Evolutionary conservation across 805 yeast genomes (phyloP), one percentile per base, ranked within the genome.

Genomic region (Ogataea degrootiae): DNA sequence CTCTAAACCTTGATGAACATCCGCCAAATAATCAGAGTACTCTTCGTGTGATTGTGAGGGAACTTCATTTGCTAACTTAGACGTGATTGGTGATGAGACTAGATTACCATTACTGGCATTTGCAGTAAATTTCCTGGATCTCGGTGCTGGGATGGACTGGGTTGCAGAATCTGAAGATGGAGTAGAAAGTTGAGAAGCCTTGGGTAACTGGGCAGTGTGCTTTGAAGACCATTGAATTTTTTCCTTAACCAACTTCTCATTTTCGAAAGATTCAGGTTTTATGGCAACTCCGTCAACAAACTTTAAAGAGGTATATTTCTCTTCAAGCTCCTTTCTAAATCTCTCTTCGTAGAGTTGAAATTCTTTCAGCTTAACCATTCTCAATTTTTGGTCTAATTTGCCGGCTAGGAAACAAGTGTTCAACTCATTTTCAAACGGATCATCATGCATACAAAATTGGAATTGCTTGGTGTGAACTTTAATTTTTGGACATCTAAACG

Each of bases 371-470:
- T 85, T 82, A 22, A 77, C 78, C 12, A 78, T 43, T 51, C 96
- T 72, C 44, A 72, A 69, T 53, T 70, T 73, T 60, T 88, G 95
- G 55, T 83, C 92, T n/a, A 72, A 49, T 19, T 67, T 43, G 1
- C 96, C 96, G 11, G 85, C 71, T 55, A 83, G 83, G 57, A 76
- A 82, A 26, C 84, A 78, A 58, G 79, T 70, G 21, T 79, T 76
- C 41, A 91, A 67, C 56, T 87, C 83, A 7, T 82, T 72, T 64
- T 92, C 98, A 62, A 91, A 90, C 7, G 96, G 92, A 65, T 92
- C 97, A 63, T 87, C 96, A 47, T 87, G 96, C 52, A 90, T 72
- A 22, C 84, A 74, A 36, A 90, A 67, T 5, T 84, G 71, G 52
- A 87, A 72, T 37, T 77, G 70, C 6, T 71, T 71, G 0, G 95